Evolutionary conservation across 441 rosid species (phyloP), one percentile per base, ranked within the genome.

Genomic region (Euphorbia schlechtendalii): DNA sequence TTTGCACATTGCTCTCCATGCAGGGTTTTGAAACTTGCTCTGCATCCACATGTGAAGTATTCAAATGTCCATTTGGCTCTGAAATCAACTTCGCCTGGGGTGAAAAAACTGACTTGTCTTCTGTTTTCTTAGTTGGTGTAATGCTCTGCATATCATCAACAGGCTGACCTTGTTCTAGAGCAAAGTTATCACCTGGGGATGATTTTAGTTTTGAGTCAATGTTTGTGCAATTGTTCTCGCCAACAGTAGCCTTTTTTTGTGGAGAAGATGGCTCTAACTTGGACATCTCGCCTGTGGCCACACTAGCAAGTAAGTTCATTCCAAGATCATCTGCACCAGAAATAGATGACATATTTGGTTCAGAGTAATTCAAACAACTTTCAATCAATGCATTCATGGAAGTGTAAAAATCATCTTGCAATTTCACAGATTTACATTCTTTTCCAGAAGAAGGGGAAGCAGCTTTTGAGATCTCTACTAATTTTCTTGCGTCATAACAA

Each of bases 271-370:
- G 63, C 65, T 83, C 84, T 28, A 92, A 79, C 71, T 83, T 92
- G 32, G 81, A 81, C 64, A 92, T 88, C 79, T 95, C 99, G 56
- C 87, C 96, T 70, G 97, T 85, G 73, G 98, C 98, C 66, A 92
- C 97, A 73, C 84, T 90, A 61, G 99, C 99, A 71, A 95, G 90
- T 71, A 92, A 81, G 76, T 95, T 87, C 93, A 95, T 92, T 64
- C 98, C 99, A 74, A 81, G 83, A 77, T 92, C 90, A 80, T 95
- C 99, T n/a, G 80, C 88, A 71, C 70, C 79, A 20, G n/a, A n/a
- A n/a, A n/a, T n/a, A n/a, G n/a, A n/a, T n/a, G n/a, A 69, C 17
- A 76, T 75, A 80, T 40, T 40, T 40, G 82, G 78, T 78, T 86
- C 92, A 11, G 96, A 83, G 63, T 73, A 79, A 80, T 88, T 84